A percentile compares a stretch with the other conserved stretches of the same genome.
These are phyloP conservation scores for Centaurea solstitialis DNA, from an alignment of 129 eudicot genomes.

Conservation along the genomic window DNA sequence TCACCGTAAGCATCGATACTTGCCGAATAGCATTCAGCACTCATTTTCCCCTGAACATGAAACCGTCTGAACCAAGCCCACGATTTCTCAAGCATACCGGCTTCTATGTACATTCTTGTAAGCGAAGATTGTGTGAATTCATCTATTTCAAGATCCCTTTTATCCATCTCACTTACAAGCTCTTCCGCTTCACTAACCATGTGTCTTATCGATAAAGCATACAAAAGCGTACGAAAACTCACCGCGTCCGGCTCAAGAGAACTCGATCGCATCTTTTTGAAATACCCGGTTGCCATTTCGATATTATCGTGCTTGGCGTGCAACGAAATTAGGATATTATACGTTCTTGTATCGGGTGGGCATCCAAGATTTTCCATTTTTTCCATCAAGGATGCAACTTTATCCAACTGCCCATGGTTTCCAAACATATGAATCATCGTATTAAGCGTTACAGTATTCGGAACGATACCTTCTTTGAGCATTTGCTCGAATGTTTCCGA, in stretches of 20 bases:
- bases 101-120: conserved; percentile 89
- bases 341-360: conserved; percentile 82
- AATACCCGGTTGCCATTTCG: conserved; percentile 55
- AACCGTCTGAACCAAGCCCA: conserved; percentile 84
- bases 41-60: conserved; percentile 71
- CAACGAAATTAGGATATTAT: conserved; percentile 78
- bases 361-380: conserved; percentile 72
- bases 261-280: conserved; percentile 63
- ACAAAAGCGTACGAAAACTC: conserved; percentile 83
- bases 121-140: conserved; percentile 84
- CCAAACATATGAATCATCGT: conserved; percentile 90
- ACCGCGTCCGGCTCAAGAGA: conserved; percentile 74
- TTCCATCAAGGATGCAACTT: conserved; percentile 58
- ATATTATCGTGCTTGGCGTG: conserved; percentile 71
- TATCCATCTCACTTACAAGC: conserved; percentile 72
- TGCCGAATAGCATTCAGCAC: conserved; percentile 81
- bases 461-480: conserved; percentile 65
- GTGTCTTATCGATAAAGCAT: conserved; percentile 76
- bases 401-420: conserved; percentile 62
- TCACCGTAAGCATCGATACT: conserved; percentile 90
- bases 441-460: conserved; percentile 81
- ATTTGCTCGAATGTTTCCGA: conserved; percentile 58
- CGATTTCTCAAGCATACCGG: conserved; percentile 59
- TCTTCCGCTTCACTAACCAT: conserved; percentile 88
- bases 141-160: conserved; percentile 64